A percentile compares a stretch with the other conserved stretches of the same genome.
These are phyloP conservation scores for Penicillium sumatraense DNA, from an alignment of 2,329 filamentous ascomycete species.

Conservation along the genomic window DNA sequence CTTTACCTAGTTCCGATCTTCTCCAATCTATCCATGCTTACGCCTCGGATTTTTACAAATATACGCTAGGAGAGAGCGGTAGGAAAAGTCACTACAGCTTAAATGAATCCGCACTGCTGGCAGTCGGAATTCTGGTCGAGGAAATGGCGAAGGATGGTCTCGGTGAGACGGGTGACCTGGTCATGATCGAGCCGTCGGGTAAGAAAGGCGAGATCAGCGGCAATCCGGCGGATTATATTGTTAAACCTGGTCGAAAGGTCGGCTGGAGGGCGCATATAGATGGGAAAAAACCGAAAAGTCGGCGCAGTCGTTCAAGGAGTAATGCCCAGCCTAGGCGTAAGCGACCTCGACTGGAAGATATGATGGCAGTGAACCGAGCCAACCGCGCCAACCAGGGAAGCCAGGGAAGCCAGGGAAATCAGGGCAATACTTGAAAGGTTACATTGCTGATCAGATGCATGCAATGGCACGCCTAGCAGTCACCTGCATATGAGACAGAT, in stretches of 20 bases:
- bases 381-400: background rate
- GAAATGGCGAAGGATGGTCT: constrained; percentile 58
- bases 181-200: constrained; percentile 53
- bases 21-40: constrained; percentile 63
- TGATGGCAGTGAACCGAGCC: background rate
- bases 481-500: background rate
- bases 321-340: background rate
- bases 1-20: constrained; percentile 61
- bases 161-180: constrained; percentile 63
- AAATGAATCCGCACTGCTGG: constrained; percentile 66
- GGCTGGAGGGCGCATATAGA: background rate
- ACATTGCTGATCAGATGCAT: background rate
- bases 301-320: background rate
- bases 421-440: background rate
- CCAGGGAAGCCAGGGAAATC: background rate
- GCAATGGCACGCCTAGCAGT: background rate
- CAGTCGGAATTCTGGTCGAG: constrained; percentile 64
- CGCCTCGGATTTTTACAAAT: constrained; percentile 59
- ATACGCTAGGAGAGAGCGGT: constrained; percentile 37
- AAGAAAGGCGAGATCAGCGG: constrained; percentile 6
- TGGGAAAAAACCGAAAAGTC: constrained; percentile 2
- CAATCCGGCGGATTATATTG: background rate
- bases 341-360: background rate
- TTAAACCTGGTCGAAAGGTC: background rate
- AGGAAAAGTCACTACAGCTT: constrained; percentile 56